These are phyloP conservation scores for Malus sylvestris DNA, from an alignment of 306 rosid species.

Conservation along the genomic window DNA sequence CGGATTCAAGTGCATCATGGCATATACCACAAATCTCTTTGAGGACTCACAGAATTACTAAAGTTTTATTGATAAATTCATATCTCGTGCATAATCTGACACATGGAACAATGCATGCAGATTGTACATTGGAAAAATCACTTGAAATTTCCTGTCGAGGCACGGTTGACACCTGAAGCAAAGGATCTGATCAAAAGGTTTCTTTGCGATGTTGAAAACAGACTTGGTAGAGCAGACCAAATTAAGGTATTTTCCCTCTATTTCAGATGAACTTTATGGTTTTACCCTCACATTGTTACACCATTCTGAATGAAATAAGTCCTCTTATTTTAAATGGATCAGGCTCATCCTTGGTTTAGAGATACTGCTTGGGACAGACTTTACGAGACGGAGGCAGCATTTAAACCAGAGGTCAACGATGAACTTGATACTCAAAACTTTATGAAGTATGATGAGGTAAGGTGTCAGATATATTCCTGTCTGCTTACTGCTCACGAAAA, in stretches of 20 bases:
- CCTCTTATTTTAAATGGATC: constrained; percentile 14
- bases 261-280: neutral
- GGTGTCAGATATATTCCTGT: neutral
- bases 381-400: constrained; percentile 82
- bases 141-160: constrained; percentile 82
- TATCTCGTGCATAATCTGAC: constrained; percentile 1
- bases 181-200: constrained; percentile 70
- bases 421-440: constrained; percentile 97
- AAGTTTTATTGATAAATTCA: neutral
- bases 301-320: neutral
- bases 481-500: neutral
- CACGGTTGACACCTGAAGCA: constrained; percentile 75
- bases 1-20: neutral
- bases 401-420: constrained; percentile 79
- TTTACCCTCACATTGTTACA: neutral
- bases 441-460: constrained; percentile 85
- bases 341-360: constrained; percentile 96
- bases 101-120: constrained; percentile 27
- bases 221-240: constrained; percentile 72
- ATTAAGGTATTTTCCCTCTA: constrained; percentile 46
- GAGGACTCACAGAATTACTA: neutral
- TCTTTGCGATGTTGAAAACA: constrained; percentile 73
- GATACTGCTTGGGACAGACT: constrained; percentile 66
- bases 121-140: constrained; percentile 90
- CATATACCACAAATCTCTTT: too few relatives aligned